phyloP scores from a whole-genome alignment of 2,329 filamentous ascomycete genomes.

The Aspergillus sp. region DNA sequence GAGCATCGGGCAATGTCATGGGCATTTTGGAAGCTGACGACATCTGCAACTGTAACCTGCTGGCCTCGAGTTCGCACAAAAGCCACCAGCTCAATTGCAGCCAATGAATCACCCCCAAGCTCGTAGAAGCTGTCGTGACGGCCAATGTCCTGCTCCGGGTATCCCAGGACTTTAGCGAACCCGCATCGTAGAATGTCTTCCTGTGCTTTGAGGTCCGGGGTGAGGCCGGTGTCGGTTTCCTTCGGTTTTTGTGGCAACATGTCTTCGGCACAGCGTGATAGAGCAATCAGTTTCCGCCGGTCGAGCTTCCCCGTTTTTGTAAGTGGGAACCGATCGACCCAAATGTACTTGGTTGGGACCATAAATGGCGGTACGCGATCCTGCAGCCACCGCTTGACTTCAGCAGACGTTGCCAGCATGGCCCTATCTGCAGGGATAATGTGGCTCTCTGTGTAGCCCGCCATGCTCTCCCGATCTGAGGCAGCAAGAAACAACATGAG shows the following conservation, averaged over 20 bases:
- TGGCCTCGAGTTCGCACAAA: not conserved
- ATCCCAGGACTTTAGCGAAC: not conserved
- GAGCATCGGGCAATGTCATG: not conserved
- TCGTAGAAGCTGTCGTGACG: not conserved
- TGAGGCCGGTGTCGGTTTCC: not conserved
- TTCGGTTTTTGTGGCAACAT: not conserved
- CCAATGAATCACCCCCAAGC: not conserved
- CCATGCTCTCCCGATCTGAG: too few species aligned
- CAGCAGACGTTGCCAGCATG: not conserved
- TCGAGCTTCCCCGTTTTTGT: not conserved
- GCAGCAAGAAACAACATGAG: not conserved
- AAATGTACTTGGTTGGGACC: not conserved
- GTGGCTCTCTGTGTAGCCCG: not conserved
- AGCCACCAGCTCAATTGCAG: not conserved
- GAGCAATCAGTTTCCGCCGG: not conserved
- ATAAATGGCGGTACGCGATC: not conserved
- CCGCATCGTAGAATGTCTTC: not conserved
- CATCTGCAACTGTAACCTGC: not conserved
- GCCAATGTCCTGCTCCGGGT: not conserved
- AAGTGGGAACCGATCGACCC: not conserved
- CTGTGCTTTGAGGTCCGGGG: not conserved
- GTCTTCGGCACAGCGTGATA: too few species aligned
- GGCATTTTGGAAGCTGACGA: not conserved
- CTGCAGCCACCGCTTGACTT: not conserved
- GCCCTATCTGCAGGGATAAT: not conserved